Conservation (phyloP, 2,329 filamentous ascomycete genomes). For the Hypoxylon sp. region DNA sequence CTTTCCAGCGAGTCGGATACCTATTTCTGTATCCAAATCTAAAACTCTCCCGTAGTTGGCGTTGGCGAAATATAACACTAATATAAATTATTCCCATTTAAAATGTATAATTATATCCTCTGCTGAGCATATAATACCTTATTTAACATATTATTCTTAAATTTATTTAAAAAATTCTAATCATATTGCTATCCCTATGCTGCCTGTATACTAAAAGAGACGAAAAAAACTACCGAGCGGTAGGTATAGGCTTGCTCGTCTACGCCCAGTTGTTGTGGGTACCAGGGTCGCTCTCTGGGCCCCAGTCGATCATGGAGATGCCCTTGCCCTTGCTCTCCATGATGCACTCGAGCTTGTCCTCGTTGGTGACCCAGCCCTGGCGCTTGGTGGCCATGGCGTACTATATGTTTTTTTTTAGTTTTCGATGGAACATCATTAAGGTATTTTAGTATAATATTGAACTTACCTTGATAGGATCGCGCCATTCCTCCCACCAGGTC, state of each 20-base stretch:
- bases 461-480: constrained; percentile 54
- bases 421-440: too few relatives aligned
- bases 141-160: too few relatives aligned
- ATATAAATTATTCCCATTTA: neutral
- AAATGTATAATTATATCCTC: neutral
- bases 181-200: too few relatives aligned
- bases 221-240: too few relatives aligned
- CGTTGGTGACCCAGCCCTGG: constrained; percentile 58
- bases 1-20: neutral
- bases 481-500: constrained; percentile 63
- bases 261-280: too few relatives aligned
- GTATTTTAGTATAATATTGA: too few relatives aligned
- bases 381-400: constrained; percentile 49
- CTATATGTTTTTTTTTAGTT: too few relatives aligned
- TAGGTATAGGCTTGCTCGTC: too few relatives aligned
- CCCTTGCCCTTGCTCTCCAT: constrained; percentile 57
- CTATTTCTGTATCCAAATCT: neutral
- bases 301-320: constrained; percentile 54
- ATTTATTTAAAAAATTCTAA: too few relatives aligned
- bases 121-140: too few relatives aligned
- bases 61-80: neutral
- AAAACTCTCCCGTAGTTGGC: neutral
- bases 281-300: constrained; percentile 49
- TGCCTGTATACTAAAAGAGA: too few relatives aligned
- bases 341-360: constrained; percentile 61